Evolutionary conservation across 2,329 filamentous ascomycete genomes (phyloP), one percentile per base, ranked within the genome.

Genomic region (Tothia fuscella): DNA sequence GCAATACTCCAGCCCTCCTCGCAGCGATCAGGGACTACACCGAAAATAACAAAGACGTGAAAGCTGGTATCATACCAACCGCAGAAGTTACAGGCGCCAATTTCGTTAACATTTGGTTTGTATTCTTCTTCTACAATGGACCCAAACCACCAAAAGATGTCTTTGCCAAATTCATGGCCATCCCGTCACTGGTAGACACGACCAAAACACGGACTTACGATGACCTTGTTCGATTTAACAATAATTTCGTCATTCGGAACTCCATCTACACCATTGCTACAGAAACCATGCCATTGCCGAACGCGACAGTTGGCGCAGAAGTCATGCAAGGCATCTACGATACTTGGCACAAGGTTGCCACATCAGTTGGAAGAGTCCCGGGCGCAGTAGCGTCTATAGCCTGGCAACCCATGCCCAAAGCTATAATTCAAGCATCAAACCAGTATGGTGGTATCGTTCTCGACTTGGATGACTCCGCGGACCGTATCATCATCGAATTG

Each of bases 91-190:
- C 64, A 0, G 48, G 59, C 3, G 52, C 63, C 2, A 60, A 62
- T 9, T 44, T 67, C 1, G 48, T 74, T 35, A 63, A 76, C 46
- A 60, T 70, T 16, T 78, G 72, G 71, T 64, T 75, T 44, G 56
- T 80, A 45, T 79, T 79, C 55, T 53, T 76, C 26, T 79, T 76
- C 59, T 80, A 79, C 53, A 72, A 80, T 53, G 76, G 71, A 1
- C 64, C 67, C 0, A 55, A 58, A 38, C 67, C 67, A 0, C 74
- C 76, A 1, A 51, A 59, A 1, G 68, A 61, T 4, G 64, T 72
- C 2, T 80, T 81, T 45, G 62, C 67, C 43, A 67, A 68, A 43
- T 80, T 80, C 54, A 66, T 68, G 2, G 60, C 60, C 29, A 61
- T 73, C 35, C 51, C 56, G 1, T 62, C 64, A 1, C 46, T 59